Percentiles rank a stretch among this genome's conserved stretches.
Conservation (phyloP, 148 eudicot species). For the Fagopyrum esculentum region DNA sequence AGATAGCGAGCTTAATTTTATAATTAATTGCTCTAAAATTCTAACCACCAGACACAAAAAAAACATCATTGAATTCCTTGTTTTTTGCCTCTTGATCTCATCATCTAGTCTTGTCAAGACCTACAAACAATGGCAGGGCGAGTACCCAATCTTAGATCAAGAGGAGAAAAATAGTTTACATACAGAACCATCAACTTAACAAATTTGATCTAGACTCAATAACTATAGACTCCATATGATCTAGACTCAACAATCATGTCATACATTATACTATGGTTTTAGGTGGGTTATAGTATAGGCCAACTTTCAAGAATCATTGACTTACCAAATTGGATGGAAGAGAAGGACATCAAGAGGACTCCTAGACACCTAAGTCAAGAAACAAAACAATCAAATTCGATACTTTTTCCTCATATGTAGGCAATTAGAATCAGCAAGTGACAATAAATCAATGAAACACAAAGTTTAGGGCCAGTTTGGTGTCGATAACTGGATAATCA, state of each 20-base stretch:
- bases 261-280: background rate
- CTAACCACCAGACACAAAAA: background rate
- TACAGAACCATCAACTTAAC: background rate
- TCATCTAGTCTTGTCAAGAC: conserved; percentile 76
- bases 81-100: conserved; percentile 14
- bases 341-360: conserved; percentile 50
- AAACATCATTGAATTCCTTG: background rate
- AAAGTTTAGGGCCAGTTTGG: too few relatives aligned
- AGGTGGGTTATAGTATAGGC: background rate
- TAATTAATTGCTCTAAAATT: background rate
- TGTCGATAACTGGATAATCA: too few relatives aligned
- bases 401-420: conserved; percentile 16
- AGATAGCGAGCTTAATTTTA: background rate
- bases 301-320: conserved; percentile 5
- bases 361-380: conserved; percentile 86
- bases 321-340: conserved; percentile 45
- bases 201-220: background rate
- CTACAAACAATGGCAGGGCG: conserved; percentile 52
- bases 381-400: conserved; percentile 42
- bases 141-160: conserved; percentile 32
- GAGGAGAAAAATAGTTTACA: conserved; percentile 6
- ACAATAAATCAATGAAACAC: background rate
- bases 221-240: background rate
- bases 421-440: background rate
- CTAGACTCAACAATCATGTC: background rate